Base-by-base conservation (phyloP, 2,329 filamentous ascomycete genomes). In the Beauveria varroae region DNA sequence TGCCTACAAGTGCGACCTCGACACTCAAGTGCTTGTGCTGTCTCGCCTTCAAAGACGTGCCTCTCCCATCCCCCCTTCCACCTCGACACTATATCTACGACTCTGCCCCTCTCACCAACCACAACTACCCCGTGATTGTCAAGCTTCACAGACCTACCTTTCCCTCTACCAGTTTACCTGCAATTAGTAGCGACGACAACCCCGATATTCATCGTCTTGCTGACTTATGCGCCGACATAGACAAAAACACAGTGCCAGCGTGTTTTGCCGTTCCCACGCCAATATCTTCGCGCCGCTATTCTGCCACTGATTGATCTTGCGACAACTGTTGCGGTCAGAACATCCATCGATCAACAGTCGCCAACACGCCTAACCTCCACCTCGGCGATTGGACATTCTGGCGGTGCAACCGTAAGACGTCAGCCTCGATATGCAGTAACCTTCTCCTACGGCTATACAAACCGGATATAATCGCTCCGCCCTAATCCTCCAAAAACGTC, bases 21-120 rank as follows among this genome's bases (percentile, higher is more conserved):
- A 49, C 49, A 34, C 18, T 52, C 34, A 46, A 52, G 47, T 52
- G 37, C 30, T 59, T 44, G 47, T 49, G 24, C 47, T 59, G 57
- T 53, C 47, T 59, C 57, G 46, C 57, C 22, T 52, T 44, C 49
- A 43, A 52, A 34, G 49, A 59, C 57, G 37, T 52, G 46, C 47
- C 57, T 59, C 47, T 59, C 41, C 55, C 44, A 47, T 57, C 56
- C 56, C 57, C 57, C 57, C 46, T 59, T 59, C 47, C 57, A 52
- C 26, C 57, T 52, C 26, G 24, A 52, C 37, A 37, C 44, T 41
- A 59, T 52, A 59, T 49, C 37, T 54, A 43, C 30, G 52, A 28
- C 46, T 44, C 37, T 49, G 28, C 47, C 47, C 52, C 47, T 59
- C 20, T 30, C 56, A 59, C n/a, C 47, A 52, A 52, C 57, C 12